Base-by-base conservation (phyloP, 176 grass and related monocot genomes). In the Lolium rigidum region DNA sequence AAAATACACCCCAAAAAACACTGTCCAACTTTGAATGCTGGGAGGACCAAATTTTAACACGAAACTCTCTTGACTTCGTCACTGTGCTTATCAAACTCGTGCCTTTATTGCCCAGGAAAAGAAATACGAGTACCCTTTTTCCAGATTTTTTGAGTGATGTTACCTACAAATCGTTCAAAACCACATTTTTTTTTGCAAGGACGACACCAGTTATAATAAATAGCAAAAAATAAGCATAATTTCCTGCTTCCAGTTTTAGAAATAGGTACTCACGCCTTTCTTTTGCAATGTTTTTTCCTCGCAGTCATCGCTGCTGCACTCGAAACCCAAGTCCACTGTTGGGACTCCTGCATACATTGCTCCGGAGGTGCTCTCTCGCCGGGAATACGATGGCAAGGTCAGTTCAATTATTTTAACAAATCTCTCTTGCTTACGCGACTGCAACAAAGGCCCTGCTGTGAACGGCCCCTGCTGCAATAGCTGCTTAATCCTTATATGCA, bases 331-430 rank as follows among this genome's bases (percentile, higher is more conserved):
- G 81, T 95, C 93, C 14, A 92, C 93, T 4, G 93, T 95, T 14
- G 93, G 93, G 13, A 95, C 93, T 81, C 93, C 93, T 18, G 93
- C 93, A 4, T 95, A 95, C 80, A 95, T 95, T 46, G 93, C 93
- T 79, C 93, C 93, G 3, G 93, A 95, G 80, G 93, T 95, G 67
- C 93, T 95, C 21, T 88, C 90, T 9, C 93, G 87, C 38, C 85
- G 90, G 61, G 93, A 95, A 68, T 95, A 95, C 4, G 93, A 95
- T 46, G 93, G 93, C 87, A 95, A 95, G 93, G 93, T 95, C 39
- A 90, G 93, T 92, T 2, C 35, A 67, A 16, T 78, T 41, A 83
- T 72, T 75, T 82, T 71, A 0, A 2, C 14, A 46, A 37, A 31
- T 44, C 44, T 38, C 10, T 43, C 54, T 48, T 44, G 10, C 22